Conservation (phyloP, 768 basidiomycete species). For the Boletus bicolor region DNA sequence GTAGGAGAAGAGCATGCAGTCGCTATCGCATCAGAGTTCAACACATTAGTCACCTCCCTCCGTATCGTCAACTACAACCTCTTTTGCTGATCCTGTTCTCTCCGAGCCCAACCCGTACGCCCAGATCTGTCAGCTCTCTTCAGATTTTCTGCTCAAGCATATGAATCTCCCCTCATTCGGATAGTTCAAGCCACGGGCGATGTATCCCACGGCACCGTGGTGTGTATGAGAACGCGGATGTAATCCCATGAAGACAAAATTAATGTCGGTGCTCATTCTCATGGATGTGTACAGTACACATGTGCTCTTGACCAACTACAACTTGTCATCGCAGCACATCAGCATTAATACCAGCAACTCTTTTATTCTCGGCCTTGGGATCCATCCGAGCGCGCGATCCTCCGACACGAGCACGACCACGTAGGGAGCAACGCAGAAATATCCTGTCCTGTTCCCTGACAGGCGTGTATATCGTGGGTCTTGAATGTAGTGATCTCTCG, state of each 20-base stretch:
- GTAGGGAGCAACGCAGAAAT: not conserved
- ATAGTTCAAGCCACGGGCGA: not conserved
- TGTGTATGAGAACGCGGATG: not conserved
- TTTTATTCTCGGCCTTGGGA: not conserved
- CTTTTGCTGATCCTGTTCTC: constrained; percentile 48
- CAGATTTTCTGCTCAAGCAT: not conserved
- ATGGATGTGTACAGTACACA: not conserved
- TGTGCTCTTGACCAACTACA: not conserved
- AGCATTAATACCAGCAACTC: not conserved
- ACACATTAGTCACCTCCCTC: constrained; percentile 54
- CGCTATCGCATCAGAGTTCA: constrained; percentile 46
- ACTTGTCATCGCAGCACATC: not conserved
- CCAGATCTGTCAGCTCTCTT: constrained; percentile 1
- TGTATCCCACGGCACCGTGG: not conserved
- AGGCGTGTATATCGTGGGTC: not conserved
- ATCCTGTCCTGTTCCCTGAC: not conserved
- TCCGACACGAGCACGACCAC: not conserved
- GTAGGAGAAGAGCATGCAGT: constrained; percentile 35
- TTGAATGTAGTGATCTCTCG: not conserved
- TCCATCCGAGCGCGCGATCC: not conserved
- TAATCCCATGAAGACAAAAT: constrained; percentile 3
- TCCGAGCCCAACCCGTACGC: not conserved
- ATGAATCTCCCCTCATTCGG: not conserved
- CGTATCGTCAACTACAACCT: constrained; percentile 64
- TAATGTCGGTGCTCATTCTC: not conserved